These are phyloP conservation scores for Scedosporium dehoogii DNA, from an alignment of 2,329 filamentous ascomycete species.

Conservation along the genomic window DNA sequence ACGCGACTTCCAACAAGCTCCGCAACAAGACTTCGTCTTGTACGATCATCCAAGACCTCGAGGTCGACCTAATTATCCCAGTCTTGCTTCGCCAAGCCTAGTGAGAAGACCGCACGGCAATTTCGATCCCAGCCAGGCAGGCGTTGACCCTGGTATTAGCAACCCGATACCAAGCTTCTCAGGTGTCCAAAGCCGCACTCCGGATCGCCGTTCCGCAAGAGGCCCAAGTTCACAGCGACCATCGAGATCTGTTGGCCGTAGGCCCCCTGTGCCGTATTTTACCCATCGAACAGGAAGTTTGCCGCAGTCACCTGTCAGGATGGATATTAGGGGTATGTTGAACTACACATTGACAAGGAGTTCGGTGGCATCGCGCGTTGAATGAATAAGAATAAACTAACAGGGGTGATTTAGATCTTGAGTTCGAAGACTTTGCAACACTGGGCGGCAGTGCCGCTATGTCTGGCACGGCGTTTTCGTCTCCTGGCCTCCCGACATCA, in stretches of 20 bases:
- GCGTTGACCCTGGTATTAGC: not conserved
- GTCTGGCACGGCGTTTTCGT: constrained; percentile 41
- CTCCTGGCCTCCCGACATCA: constrained; percentile 37
- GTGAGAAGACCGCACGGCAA: too few relatives aligned
- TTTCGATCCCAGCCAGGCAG: not conserved
- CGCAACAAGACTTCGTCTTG: constrained; percentile 69
- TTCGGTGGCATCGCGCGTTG: too few relatives aligned
- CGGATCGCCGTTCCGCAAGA: too few relatives aligned
- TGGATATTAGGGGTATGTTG: constrained; percentile 47
- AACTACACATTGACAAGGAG: not conserved
- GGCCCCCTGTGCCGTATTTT: constrained; percentile 66
- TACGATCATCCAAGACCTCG: constrained; percentile 43
- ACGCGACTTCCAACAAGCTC: constrained; percentile 43
- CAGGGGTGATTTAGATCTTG: constrained; percentile 35
- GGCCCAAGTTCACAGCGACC: not conserved
- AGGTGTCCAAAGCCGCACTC: too few relatives aligned
- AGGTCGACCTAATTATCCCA: not conserved
- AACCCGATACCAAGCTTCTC: too few relatives aligned
- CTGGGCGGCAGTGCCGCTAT: constrained; percentile 36
- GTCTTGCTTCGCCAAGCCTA: not conserved
- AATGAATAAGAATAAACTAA: not conserved
- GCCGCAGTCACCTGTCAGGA: constrained; percentile 28
- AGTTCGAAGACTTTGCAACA: constrained; percentile 47
- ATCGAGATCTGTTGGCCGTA: constrained; percentile 17
- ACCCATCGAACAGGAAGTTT: constrained; percentile 46